These are phyloP conservation scores for Acanthamoeba culbertsoni DNA, from an alignment of 208 protist species.

Conservation along the genomic window DNA sequence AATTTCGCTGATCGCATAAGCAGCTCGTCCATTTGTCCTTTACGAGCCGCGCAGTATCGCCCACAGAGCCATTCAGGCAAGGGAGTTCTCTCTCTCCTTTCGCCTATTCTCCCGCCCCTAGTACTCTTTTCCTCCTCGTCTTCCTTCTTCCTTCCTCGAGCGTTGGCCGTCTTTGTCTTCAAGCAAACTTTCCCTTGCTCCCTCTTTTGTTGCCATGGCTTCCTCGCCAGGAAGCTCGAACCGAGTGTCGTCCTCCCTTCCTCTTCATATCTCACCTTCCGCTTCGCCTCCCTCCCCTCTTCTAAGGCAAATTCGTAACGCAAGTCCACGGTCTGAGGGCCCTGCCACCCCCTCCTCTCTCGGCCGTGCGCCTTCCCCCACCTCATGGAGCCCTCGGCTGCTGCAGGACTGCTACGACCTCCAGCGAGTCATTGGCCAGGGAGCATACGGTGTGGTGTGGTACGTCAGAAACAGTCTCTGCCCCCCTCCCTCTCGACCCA, in stretches of 20 bases:
- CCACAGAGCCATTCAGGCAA: neutral
- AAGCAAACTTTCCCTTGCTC: neutral
- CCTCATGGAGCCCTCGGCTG: neutral
- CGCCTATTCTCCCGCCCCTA: neutral
- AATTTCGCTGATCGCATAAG: no score
- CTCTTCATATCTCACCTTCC: neutral
- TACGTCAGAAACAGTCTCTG: neutral
- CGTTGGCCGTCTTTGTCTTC: no score
- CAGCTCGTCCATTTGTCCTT: no score
- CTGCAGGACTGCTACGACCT: constrained; percentile 66
- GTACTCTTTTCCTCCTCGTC: neutral
- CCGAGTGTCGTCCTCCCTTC: neutral
- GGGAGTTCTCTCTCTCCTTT: neutral
- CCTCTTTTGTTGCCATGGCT: neutral
- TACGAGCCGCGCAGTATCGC: neutral
- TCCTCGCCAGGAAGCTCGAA: neutral
- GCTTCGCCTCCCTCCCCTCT: neutral
- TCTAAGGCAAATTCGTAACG: neutral
- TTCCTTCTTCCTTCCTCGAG: no score
- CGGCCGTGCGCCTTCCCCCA: neutral
- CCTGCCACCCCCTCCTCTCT: neutral
- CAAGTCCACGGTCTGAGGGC: neutral
- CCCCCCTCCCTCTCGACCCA: neutral
- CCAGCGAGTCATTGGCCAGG: constrained; percentile 73
- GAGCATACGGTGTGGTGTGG: constrained; percentile 81